Evolutionary conservation across 1,139 yeast genomes (phyloP).

Genomic region (Candida tropicalis): DNA sequence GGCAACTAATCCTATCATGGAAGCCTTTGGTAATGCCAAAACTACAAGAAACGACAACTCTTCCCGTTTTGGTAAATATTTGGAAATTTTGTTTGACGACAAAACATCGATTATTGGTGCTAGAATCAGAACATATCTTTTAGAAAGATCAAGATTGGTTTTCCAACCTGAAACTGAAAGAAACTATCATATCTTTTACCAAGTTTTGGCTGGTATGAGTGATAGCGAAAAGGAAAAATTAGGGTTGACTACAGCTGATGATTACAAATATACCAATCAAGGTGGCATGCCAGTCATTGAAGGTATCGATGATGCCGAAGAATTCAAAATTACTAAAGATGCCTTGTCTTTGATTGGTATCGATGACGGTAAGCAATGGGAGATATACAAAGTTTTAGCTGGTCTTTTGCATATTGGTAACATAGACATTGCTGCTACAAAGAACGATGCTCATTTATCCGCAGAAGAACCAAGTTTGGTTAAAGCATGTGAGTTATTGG

Average conservation of each 20-base stretch:
- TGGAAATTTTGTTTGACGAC: constrained; percentile 83
- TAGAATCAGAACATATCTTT: constrained; percentile 84
- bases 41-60: constrained; percentile 97
- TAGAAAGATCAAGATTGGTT: constrained; percentile 92
- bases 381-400: constrained; percentile 79
- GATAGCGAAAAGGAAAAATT: constrained; percentile 59
- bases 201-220: constrained; percentile 76
- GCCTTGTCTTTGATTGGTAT: constrained; percentile 85
- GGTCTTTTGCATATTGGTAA: constrained; percentile 94
- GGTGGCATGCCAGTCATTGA: constrained; percentile 78
- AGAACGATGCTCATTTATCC: constrained; percentile 80
- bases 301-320: constrained; percentile 81
- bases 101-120: constrained; percentile 88
- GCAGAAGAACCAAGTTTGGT: constrained; percentile 85
- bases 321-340: constrained; percentile 70
- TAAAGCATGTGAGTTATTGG: constrained; percentile 84
- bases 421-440: constrained; percentile 81
- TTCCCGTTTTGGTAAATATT: constrained; percentile 93
- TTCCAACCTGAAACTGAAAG: constrained; percentile 90
- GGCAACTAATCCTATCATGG: constrained; percentile 98
- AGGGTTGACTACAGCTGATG: constrained; percentile 64
- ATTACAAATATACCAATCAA: constrained; percentile 84
- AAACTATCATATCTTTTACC: constrained; percentile 95
- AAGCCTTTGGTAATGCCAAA: constrained; percentile 97
- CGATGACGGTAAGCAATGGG: constrained; percentile 55